Conservation (phyloP, 345 rosid species). For the Erodium maritimum region DNA sequence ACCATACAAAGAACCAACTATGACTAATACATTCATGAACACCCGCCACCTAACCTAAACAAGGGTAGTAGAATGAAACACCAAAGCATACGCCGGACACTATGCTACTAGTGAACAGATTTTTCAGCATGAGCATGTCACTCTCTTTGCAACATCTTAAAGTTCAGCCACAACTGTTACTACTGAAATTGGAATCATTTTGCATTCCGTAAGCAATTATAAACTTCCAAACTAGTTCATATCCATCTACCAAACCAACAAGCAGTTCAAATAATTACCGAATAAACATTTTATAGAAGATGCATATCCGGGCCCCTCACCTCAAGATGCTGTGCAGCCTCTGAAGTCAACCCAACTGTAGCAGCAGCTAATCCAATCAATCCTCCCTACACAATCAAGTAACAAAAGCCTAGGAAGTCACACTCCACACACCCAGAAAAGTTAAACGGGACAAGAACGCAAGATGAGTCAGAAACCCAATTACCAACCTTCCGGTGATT, state of each 20-base stretch:
- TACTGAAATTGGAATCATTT: neutral
- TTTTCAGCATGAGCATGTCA: neutral
- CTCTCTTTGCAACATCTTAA: neutral
- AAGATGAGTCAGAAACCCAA: neutral
- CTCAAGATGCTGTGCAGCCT: constrained; percentile 98
- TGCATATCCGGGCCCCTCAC: constrained; percentile 19
- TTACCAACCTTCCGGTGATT: constrained; percentile 79
- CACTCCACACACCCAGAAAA: neutral
- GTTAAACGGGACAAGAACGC: neutral
- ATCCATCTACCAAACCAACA: neutral
- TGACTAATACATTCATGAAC: neutral
- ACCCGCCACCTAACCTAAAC: neutral
- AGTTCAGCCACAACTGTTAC: neutral
- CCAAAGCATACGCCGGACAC: neutral
- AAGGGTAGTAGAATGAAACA: neutral
- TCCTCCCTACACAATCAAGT: constrained; percentile 53
- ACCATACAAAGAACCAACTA: neutral
- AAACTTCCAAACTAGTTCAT: neutral
- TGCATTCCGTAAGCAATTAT: neutral
- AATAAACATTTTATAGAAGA: too few relatives aligned
- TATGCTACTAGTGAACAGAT: neutral
- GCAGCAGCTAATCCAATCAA: constrained; percentile 96
- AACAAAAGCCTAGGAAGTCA: constrained; percentile 1
- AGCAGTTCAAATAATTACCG: too few relatives aligned
- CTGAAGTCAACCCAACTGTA: constrained; percentile 80